Evolutionary conservation across 179 eudicot genomes (phyloP), one percentile per base, ranked within the genome.

Genomic region (Pouteria campechiana): DNA sequence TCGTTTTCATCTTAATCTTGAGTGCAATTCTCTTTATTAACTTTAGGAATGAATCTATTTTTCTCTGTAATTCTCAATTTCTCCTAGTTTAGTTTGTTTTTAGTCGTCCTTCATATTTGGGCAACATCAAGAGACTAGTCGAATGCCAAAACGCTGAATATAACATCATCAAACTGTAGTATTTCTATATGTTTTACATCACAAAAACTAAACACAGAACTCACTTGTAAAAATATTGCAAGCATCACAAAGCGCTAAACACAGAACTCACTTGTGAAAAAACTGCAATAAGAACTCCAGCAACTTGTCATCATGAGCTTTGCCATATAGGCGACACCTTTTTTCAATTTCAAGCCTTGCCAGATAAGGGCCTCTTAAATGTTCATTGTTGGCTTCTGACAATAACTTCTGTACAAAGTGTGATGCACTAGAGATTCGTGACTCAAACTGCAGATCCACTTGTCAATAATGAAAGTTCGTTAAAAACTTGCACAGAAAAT

Each of bases 331-430:
- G 60, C 63, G 57, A 39, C 79, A 85, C 60, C 81, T 73, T 60
- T 83, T 81, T 57, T 81, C 87, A 61, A 89, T 81, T 62, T 89
- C 97, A 53, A 89, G 75, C 57, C 36, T 54, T 46, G 89, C 97
- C 75, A 85, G 49, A 67, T 67, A 65, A 8, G 86, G 95, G 17
- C 95, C 73, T 73, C 97, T 79, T 64, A 65, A 41, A 54, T 73
- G 54, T 57, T 70, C 88, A 61, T 38, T 63, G 47, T 55, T 62
- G 17, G 55, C 61, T 41, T 70, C 76, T 37, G 36, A 41, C 57
- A 69, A 56, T 49, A 85, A 53, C 53, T 74, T 78, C 21, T 67
- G 57, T 45, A 72, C 77, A 68, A 89, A 79, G 44, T 61, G 65
- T 41, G 71, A 48, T 27, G 97, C 97, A 44, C 51, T 65, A 46